A percentile compares a stretch with the other conserved stretches of the same genome.
These are phyloP conservation scores for Xylaria sp. DNA, from an alignment of 2,329 filamentous ascomycete genomes.

Conservation along the genomic window DNA sequence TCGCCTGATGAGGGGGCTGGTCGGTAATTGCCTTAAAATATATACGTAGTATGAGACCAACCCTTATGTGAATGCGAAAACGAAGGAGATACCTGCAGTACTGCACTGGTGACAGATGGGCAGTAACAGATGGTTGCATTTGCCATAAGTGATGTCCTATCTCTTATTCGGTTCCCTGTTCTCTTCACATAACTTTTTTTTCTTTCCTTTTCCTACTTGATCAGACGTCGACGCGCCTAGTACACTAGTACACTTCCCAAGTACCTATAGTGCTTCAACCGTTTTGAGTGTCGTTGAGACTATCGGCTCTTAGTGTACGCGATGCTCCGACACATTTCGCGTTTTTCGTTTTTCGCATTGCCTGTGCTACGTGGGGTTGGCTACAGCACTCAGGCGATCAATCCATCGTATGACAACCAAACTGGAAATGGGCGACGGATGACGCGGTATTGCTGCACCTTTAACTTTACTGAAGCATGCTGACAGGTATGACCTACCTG, in stretches of 20 bases:
- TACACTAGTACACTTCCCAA: background rate
- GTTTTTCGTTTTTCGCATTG: background rate
- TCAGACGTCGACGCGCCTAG: background rate
- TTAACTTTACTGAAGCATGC: background rate
- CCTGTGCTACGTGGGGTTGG: background rate
- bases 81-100: conserved; percentile 2
- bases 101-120: background rate
- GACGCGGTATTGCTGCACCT: background rate
- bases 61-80: conserved; percentile 8
- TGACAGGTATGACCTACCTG: conserved; percentile 7
- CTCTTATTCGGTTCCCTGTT: background rate
- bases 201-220: background rate
- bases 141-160: background rate
- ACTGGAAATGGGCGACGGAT: background rate
- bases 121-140: background rate
- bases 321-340: background rate
- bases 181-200: background rate
- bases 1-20: conserved; percentile 1
- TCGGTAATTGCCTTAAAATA: background rate
- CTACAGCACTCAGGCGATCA: conserved; percentile 2
- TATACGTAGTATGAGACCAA: background rate
- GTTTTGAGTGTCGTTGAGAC: background rate
- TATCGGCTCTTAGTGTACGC: background rate
- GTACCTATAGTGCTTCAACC: background rate
- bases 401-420: conserved; percentile 21